Base-by-base conservation (phyloP, 371 early-diverging fungal species). In the Mucor sp. region DNA sequence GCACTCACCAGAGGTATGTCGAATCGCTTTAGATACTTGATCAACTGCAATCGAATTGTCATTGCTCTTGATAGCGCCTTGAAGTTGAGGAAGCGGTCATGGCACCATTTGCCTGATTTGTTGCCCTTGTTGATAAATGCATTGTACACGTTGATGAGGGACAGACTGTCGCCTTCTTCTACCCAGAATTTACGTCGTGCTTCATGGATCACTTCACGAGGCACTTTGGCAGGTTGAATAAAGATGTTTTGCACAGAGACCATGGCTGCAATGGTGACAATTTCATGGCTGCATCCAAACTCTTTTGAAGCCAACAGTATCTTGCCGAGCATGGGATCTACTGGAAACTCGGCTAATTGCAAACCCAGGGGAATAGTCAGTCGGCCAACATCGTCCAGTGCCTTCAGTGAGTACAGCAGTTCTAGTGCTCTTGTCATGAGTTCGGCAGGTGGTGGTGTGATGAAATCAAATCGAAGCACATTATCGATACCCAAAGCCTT, bases 161-260 rank as follows among this genome's bases (percentile, higher is more conserved):
- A 90, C 6, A 95, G 73, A 71, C 91, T 93, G 62, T 96, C 95
- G 3, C 94, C 95, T 70, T 95, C 94, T 66, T 91, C 85, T 0
- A 89, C 93, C 63, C 91, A 85, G 68, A 95, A 94, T 75, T 88
- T 90, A 55, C 85, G 82, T 50, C 90, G 77, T 57, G 85, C 80
- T 44, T 90, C 89, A 35, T 80, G 73, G 5, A 87, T 75, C 7
- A 87, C 82, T 6, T 87, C 85, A 35, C 77, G 75, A 0, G 81
- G 53, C 56, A 75, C 72, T 23, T 84, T 85, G 19, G 80, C 60
- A 6, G 90, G 87, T 17, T 79, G 74, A 0, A 90, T 63, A 80
- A 90, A 94, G 0, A 91, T 81, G 61, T 89, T 89, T 80, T 94
- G 91, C 0, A 94, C 93, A 19, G 91, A 89, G 7, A 92, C 65